Evolutionary conservation across 2,329 filamentous ascomycete species (phyloP).

Genomic region (Diaporthe longicolla): DNA sequence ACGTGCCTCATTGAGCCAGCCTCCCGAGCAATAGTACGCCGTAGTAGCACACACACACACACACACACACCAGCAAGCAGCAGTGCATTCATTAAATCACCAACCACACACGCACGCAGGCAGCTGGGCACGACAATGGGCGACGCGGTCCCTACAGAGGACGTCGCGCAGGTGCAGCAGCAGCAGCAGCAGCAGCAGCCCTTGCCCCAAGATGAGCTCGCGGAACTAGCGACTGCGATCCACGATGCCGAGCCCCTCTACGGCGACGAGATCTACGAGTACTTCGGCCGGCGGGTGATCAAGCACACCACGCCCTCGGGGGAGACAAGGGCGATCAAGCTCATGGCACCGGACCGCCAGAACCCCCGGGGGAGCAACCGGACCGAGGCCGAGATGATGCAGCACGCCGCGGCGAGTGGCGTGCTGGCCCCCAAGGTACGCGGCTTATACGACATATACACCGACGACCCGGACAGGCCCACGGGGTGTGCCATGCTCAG

Average conservation of each 20-base stretch:
- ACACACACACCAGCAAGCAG: not conserved
- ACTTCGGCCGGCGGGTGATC: not conserved
- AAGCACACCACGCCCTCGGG: not conserved
- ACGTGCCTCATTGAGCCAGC: constrained; percentile 17
- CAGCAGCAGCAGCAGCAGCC: too few species aligned
- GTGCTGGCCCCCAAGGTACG: constrained; percentile 35
- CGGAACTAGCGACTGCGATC: not conserved
- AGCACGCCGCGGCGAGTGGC: constrained; percentile 39
- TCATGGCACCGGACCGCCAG: not conserved
- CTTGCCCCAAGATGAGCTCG: not conserved
- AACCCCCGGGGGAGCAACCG: constrained; percentile 1
- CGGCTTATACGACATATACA: constrained; percentile 39
- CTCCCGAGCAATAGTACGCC: not conserved
- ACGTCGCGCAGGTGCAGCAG: not conserved
- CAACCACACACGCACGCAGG: too few species aligned
- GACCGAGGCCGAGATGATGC: constrained; percentile 42
- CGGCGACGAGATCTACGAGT: not conserved
- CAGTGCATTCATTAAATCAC: too few species aligned
- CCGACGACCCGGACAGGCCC: not conserved
- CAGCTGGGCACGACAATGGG: not conserved
- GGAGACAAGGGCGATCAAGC: constrained; percentile 1
- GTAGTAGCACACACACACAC: not conserved
- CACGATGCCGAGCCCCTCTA: not conserved
- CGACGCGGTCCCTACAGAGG: not conserved
- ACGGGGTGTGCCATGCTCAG: constrained; percentile 28